These are phyloP conservation scores for Mortierella sp. DNA, from an alignment of 371 early-diverging fungal species.

Conservation along the genomic window DNA sequence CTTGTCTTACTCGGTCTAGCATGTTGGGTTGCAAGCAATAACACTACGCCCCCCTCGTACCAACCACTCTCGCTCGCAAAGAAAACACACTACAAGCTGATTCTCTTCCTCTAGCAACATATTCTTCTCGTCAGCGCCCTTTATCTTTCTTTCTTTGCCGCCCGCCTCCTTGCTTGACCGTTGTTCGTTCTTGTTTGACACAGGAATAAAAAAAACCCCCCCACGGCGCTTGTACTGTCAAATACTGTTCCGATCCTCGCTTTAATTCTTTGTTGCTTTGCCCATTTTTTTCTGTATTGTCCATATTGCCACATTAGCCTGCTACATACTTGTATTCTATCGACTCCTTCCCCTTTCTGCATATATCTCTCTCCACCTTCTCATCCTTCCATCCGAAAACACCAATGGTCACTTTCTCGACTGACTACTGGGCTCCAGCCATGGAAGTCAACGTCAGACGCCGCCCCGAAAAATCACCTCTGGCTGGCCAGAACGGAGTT, in stretches of 20 bases:
- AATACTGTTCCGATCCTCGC: conserved; percentile 1
- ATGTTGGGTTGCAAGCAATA: conserved; percentile 44
- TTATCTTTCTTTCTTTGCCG: no score
- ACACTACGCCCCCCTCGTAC: conserved; percentile 35
- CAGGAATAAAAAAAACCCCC: not conserved
- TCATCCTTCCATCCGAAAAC: not conserved
- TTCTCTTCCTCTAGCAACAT: not conserved
- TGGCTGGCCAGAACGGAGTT: conserved; percentile 1
- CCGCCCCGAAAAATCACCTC: conserved; percentile 36
- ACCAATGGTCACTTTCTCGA: conserved; percentile 59
- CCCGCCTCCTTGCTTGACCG: not conserved
- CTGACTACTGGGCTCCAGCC: conserved; percentile 63
- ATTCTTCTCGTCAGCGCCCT: no score
- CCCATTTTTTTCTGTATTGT: conserved; percentile 4
- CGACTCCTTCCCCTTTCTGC: not conserved
- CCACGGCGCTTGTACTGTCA: not conserved
- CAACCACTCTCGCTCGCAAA: not conserved
- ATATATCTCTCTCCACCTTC: not conserved
- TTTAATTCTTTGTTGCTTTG: not conserved
- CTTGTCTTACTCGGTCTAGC: conserved; percentile 15
- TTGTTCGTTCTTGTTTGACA: no score
- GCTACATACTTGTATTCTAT: conserved; percentile 7
- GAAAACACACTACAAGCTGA: not conserved
- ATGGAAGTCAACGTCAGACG: conserved; percentile 60
- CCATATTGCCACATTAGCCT: conserved; percentile 3